Evolutionary conservation across 352 stramenopile species (phyloP).

Genomic region (Phytophthora colocasiae): DNA sequence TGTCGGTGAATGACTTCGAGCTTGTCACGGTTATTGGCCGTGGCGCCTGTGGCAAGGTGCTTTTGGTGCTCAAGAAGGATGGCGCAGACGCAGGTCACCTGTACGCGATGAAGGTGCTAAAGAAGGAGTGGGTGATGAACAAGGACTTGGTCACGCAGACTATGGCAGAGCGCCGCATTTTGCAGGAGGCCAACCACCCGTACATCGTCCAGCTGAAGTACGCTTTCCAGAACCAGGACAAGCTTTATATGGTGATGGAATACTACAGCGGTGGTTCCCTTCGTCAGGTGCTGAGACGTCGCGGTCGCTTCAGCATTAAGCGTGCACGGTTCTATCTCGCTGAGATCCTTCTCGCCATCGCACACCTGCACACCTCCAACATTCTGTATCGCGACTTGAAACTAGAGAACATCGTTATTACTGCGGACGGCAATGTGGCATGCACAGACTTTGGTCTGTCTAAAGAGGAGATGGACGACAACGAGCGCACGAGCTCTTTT

Average conservation of each 20-base stretch:
- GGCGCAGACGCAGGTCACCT: constrained; percentile 60
- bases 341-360: constrained; percentile 74
- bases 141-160: constrained; percentile 80
- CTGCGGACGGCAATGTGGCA: constrained; percentile 70
- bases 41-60: constrained; percentile 73
- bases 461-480: constrained; percentile 79
- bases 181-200: constrained; percentile 77
- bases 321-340: constrained; percentile 71
- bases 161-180: constrained; percentile 79
- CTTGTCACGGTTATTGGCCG: constrained; percentile 76
- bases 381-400: constrained; percentile 84
- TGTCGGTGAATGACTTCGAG: constrained; percentile 82
- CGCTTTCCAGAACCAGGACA: constrained; percentile 83
- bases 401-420: constrained; percentile 81
- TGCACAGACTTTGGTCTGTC: constrained; percentile 80
- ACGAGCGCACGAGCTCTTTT: constrained; percentile 72
- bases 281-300: constrained; percentile 68
- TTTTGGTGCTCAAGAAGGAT: constrained; percentile 78
- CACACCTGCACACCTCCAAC: constrained; percentile 63
- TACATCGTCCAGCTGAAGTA: constrained; percentile 83
- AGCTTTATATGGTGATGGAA: constrained; percentile 87
- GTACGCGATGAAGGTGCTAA: constrained; percentile 83
- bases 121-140: constrained; percentile 87
- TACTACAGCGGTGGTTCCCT: constrained; percentile 80
- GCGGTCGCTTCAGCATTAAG: constrained; percentile 77